Evolutionary conservation across 2,329 filamentous ascomycete genomes (phyloP).

Genomic region (Ascocoryne sarcoides): DNA sequence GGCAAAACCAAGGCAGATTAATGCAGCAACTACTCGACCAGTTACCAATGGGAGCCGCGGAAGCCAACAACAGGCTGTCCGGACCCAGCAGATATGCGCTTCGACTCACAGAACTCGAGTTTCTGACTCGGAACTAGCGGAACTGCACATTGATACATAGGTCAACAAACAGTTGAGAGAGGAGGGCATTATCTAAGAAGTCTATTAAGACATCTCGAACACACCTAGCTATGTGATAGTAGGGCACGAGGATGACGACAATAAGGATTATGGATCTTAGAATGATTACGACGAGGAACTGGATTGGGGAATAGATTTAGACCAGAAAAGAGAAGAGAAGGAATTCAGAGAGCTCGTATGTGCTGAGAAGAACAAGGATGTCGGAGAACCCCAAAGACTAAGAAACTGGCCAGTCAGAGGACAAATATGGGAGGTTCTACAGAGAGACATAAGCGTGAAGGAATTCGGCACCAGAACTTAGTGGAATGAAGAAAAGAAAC

Average conservation of each 20-base stretch:
- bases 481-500: background rate
- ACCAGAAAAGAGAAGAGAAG: too few relatives aligned
- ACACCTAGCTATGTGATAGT: background rate
- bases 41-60: background rate
- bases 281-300: too few relatives aligned
- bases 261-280: too few relatives aligned
- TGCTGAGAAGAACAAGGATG: too few relatives aligned
- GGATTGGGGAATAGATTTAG: too few relatives aligned
- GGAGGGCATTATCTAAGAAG: background rate
- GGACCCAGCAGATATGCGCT: background rate
- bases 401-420: background rate
- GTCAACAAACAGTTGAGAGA: background rate
- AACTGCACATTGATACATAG: background rate
- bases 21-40: background rate
- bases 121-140: background rate
- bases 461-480: background rate
- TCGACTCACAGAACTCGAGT: background rate
- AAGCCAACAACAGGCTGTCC: background rate
- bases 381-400: background rate
- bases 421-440: background rate
- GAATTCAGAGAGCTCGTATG: too few relatives aligned
- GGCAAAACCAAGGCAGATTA: background rate
- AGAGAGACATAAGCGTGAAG: background rate
- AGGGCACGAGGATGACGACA: background rate
- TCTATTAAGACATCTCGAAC: background rate